phyloP scores from a whole-genome alignment of 2,329 filamentous ascomycete species.

The Chaetomium sp. region DNA sequence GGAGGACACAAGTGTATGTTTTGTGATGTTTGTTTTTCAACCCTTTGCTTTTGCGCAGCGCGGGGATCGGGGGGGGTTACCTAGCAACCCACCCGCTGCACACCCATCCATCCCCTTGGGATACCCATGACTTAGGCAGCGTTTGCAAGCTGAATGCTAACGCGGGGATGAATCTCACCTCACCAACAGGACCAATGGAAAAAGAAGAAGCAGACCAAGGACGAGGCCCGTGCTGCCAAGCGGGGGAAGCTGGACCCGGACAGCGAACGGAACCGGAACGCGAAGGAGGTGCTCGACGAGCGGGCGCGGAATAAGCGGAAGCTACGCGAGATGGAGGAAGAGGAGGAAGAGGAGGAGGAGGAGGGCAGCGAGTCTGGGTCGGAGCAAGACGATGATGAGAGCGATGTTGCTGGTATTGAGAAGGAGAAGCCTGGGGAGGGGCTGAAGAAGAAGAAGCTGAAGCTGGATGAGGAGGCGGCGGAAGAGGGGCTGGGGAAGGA shows the following conservation, averaged over 20 bases:
- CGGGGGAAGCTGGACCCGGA: slow-evolving; percentile 87
- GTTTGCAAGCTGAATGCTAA: neutral
- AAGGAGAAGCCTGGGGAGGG: slow-evolving; percentile 59
- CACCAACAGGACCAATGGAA: slow-evolving; percentile 76
- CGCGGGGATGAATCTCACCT: slow-evolving; percentile 4
- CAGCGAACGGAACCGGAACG: slow-evolving; percentile 69
- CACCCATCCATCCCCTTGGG: neutral
- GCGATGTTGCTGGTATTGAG: slow-evolving; percentile 46
- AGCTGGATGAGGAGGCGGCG: slow-evolving; percentile 38
- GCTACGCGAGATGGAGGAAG: slow-evolving; percentile 55
- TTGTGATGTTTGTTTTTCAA: slow-evolving; percentile 4
- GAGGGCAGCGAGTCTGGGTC: slow-evolving; percentile 38
- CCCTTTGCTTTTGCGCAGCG: neutral
- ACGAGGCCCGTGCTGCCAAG: slow-evolving; percentile 74
- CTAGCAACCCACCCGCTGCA: neutral
- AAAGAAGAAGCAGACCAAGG: slow-evolving; percentile 92
- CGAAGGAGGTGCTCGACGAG: slow-evolving; percentile 90
- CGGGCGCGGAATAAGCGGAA: slow-evolving; percentile 72
- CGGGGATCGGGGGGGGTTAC: neutral
- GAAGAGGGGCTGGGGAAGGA: slow-evolving; percentile 28
- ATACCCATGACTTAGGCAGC: neutral
- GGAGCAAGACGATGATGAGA: slow-evolving; percentile 34
- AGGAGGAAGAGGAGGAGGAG: slow-evolving; percentile 41
- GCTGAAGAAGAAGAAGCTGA: slow-evolving; percentile 39
- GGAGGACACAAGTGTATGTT: slow-evolving; percentile 73